Base-by-base conservation (phyloP, 139 green algal genomes). In the Picochlorum sp. region DNA sequence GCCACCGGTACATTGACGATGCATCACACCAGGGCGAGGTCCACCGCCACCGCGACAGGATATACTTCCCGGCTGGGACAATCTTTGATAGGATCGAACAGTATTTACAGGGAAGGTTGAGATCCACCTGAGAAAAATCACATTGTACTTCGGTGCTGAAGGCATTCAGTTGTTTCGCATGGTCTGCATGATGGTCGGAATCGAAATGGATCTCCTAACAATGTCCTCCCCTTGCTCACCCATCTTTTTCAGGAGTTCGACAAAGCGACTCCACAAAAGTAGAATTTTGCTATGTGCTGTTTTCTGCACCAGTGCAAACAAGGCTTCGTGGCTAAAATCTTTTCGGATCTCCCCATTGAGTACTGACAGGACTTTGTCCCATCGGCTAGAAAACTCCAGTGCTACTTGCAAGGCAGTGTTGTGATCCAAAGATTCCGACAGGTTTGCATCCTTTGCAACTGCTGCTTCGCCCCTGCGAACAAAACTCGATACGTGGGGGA, bases 131-230 rank as follows among this genome's bases (percentile, higher is more conserved):
- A 5, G 28, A 30, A 30, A 30, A 5, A 30, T 30, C 28, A 30
- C 28, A 30, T 28, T 28, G 24, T 28, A 28, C 24, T 28, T 28
- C 24, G 28, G 28, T 30, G 28, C 28, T 30, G 4, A 30, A 30
- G 28, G 28, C 28, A 11, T 41, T 41, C 34, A 41, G 34, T 41
- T 7, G 34, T 41, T 41, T 41, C 34, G 34, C 47, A 92, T 78
- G n/a, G 88, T 75, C 49, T 94, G 95, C 90, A 97, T 97, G 62
- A 97, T 97, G n/a, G 79, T 81, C 2, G 92, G 88, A 14, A 97
- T 83, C 55, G 87, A 90, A 8, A 97, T 86, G 6, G 89, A 87
- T 49, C 95, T 86, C 34, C 81, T 76, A 6, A 75, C 74, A 47
- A 98, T 63, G 11, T 66, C 70, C 11, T 78, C 65, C 0, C 87